These are phyloP conservation scores for Pilatotrama ljubarskyi DNA, from an alignment of 768 basidiomycete species.

Conservation along the genomic window DNA sequence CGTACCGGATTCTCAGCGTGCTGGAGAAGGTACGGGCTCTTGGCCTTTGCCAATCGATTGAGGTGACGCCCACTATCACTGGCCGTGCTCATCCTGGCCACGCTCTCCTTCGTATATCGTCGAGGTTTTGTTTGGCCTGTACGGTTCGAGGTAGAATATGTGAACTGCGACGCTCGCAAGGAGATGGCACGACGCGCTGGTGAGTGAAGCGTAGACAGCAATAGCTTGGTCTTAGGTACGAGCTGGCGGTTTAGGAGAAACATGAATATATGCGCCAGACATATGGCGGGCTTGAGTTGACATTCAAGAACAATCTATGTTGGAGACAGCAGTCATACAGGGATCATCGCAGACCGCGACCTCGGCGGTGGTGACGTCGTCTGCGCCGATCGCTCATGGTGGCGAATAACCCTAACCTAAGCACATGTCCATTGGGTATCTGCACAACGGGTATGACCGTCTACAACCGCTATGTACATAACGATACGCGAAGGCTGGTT, in stretches of 20 bases:
- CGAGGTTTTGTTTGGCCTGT: no score
- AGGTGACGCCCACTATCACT: neutral
- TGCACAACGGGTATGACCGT: no score
- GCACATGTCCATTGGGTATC: no score
- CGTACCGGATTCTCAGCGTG: conserved; percentile 30
- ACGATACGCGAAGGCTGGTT: no score
- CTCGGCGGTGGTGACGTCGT: neutral
- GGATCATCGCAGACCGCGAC: neutral
- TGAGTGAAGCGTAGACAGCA: neutral
- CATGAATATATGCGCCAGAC: conserved; percentile 6
- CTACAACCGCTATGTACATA: no score
- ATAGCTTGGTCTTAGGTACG: neutral
- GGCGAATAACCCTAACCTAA: neutral
- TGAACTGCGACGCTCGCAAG: neutral
- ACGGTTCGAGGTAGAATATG: neutral
- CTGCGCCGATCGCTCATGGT: neutral
- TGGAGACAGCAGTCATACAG: neutral
- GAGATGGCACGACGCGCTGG: neutral
- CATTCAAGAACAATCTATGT: neutral
- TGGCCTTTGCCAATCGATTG: conserved; percentile 23
- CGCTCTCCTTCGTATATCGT: neutral
- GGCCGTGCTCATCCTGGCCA: neutral
- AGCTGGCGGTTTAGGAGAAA: neutral
- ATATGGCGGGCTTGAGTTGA: neutral
- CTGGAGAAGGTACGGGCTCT: conserved; percentile 30